Conservation (phyloP, 345 rosid genomes). For the Limnanthes douglasii region DNA sequence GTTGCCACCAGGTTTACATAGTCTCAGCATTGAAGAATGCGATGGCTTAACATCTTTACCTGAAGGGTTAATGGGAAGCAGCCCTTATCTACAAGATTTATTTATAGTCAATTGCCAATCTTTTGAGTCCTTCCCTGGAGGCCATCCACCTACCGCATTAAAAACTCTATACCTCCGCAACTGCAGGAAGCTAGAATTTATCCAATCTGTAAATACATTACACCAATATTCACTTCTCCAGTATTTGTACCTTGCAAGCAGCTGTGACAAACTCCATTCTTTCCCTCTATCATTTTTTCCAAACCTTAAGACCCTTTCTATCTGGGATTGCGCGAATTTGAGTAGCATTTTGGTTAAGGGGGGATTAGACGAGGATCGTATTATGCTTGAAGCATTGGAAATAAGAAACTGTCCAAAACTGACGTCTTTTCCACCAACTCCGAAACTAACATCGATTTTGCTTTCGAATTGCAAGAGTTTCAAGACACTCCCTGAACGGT, state of each 20-base stretch:
- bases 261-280: conserved; percentile 13
- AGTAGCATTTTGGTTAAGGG: conserved; percentile 5
- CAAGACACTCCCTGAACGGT: conserved; percentile 16
- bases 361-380: conserved; percentile 15
- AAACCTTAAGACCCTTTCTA: conserved; percentile 15
- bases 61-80: conserved; percentile 7
- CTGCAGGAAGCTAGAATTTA: conserved; percentile 17
- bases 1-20: conserved; percentile 12
- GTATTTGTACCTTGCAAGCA: conserved; percentile 14
- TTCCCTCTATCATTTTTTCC: conserved; percentile 15
- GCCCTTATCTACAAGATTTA: conserved; percentile 13
- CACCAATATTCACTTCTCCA: conserved; percentile 14
- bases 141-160: conserved; percentile 10
- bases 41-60: conserved; percentile 10
- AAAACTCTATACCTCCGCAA: conserved; percentile 15
- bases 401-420: conserved; percentile 22
- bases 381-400: conserved; percentile 10
- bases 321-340: conserved; percentile 16
- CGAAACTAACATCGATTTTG: conserved; percentile 16
- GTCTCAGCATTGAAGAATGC: conserved; percentile 18
- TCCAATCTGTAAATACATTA: conserved; percentile 10
- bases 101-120: conserved; percentile 11
- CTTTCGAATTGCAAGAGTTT: conserved; percentile 19
- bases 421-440: conserved; percentile 11
- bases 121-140: conserved; percentile 12